Percentiles rank a stretch among this genome's conserved stretches.
Evolutionary conservation across 768 basidiomycete genomes (phyloP).

Genomic region (Xerocomus potaroensis): DNA sequence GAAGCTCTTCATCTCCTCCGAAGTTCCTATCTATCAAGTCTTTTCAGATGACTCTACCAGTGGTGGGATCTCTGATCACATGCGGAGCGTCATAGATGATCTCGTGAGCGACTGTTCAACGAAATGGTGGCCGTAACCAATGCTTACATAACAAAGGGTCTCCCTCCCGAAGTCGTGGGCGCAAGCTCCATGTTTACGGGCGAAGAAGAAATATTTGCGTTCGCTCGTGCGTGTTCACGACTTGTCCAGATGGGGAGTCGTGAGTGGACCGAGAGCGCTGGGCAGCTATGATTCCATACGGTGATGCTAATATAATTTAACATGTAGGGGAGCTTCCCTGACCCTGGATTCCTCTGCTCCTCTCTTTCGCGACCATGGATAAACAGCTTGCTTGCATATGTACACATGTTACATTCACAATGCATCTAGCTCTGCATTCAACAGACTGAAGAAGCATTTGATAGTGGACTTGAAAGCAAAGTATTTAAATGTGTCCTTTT

Average conservation of each 20-base stretch:
- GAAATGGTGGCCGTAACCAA: no score
- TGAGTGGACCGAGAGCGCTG: conserved; percentile 66
- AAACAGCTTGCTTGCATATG: background rate
- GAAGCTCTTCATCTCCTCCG: conserved; percentile 87
- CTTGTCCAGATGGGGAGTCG: conserved; percentile 88
- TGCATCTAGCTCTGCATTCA: no score
- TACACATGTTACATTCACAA: no score
- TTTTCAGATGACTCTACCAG: conserved; percentile 69
- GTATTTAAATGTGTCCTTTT: no score
- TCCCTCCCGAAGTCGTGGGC: conserved; percentile 72
- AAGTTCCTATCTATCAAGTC: conserved; percentile 85
- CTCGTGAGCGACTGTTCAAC: no score
- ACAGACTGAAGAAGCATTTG: no score
- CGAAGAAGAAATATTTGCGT: conserved; percentile 97
- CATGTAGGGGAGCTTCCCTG: no score
- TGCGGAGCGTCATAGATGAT: conserved; percentile 94
- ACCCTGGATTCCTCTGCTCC: no score
- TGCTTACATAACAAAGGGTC: conserved; percentile 51
- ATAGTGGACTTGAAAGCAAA: no score
- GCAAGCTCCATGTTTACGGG: conserved; percentile 89
- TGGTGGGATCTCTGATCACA: conserved; percentile 66
- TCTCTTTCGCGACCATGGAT: no score
- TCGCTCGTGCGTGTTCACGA: conserved; percentile 87
- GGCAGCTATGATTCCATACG: conserved; percentile 10
- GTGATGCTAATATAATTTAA: no score